Percentiles rank a stretch among this genome's conserved stretches.
Conservation (phyloP, 805 yeast genomes). For the Saccharomycopsis fodiens region DNA sequence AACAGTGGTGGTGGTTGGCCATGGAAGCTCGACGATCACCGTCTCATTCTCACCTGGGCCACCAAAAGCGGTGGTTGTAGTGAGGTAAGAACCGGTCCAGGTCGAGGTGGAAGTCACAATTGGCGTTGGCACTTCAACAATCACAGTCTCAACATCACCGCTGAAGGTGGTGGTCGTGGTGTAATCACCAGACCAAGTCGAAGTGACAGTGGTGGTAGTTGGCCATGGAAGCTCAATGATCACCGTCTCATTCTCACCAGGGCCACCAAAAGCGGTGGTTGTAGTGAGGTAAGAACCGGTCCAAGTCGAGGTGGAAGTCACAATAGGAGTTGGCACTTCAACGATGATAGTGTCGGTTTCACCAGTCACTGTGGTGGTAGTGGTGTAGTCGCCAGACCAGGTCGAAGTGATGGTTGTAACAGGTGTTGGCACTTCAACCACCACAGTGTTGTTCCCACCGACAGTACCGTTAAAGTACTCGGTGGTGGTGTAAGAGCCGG, state of each 20-base stretch:
- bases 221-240: background rate
- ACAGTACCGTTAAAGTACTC: background rate
- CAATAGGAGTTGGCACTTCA: background rate
- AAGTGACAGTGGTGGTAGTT: background rate
- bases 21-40: background rate
- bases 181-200: constrained; percentile 1
- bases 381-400: background rate
- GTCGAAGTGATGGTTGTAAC: background rate
- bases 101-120: background rate
- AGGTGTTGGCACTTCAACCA: background rate
- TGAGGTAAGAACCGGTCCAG: background rate
- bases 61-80: background rate
- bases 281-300: background rate
- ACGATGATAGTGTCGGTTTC: background rate
- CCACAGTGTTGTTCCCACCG: background rate
- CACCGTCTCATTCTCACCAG: background rate
- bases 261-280: background rate
- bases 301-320: background rate
- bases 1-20: background rate
- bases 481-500: background rate
- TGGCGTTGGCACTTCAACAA: background rate
- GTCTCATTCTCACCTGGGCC: background rate
- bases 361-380: background rate
- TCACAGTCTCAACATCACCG: background rate
- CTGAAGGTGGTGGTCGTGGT: background rate